Evolutionary conservation across 2,329 filamentous ascomycete genomes (phyloP).

Genomic region (Epichloe gansuensis): DNA sequence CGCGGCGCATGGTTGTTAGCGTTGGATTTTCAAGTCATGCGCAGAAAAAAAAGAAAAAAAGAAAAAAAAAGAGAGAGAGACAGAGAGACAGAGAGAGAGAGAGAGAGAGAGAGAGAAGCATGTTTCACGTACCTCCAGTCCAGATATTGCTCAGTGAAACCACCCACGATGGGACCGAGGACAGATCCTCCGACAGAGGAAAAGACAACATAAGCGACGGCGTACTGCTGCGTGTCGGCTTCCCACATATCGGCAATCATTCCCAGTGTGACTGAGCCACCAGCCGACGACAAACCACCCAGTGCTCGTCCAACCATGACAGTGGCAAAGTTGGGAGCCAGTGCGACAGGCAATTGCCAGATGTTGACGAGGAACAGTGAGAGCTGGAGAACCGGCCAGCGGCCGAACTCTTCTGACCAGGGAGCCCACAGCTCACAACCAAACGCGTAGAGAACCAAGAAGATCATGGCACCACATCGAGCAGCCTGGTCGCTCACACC

Average conservation of each 20-base stretch:
- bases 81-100: not conserved
- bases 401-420: constrained; percentile 73
- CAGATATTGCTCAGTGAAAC: constrained; percentile 56
- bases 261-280: constrained; percentile 59
- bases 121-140: constrained; percentile 42
- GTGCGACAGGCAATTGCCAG: constrained; percentile 58
- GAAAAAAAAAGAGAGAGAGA: no score
- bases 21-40: not conserved
- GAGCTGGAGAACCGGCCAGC: constrained; percentile 61
- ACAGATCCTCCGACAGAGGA: constrained; percentile 68
- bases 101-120: not conserved
- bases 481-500: constrained; percentile 54
- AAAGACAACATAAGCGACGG: constrained; percentile 64
- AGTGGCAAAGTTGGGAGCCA: constrained; percentile 60
- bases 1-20: no score
- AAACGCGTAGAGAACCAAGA: constrained; percentile 69
- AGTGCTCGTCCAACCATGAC: constrained; percentile 59
- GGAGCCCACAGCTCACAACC: constrained; percentile 83
- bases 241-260: constrained; percentile 69
- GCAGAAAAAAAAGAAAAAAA: not conserved
- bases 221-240: constrained; percentile 58
- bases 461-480: constrained; percentile 63
- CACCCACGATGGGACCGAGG: constrained; percentile 65
- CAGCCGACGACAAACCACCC: constrained; percentile 57
- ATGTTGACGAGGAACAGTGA: constrained; percentile 66